phyloP scores from a whole-genome alignment of 1,139 yeast species.

The Diutina sp. region DNA sequence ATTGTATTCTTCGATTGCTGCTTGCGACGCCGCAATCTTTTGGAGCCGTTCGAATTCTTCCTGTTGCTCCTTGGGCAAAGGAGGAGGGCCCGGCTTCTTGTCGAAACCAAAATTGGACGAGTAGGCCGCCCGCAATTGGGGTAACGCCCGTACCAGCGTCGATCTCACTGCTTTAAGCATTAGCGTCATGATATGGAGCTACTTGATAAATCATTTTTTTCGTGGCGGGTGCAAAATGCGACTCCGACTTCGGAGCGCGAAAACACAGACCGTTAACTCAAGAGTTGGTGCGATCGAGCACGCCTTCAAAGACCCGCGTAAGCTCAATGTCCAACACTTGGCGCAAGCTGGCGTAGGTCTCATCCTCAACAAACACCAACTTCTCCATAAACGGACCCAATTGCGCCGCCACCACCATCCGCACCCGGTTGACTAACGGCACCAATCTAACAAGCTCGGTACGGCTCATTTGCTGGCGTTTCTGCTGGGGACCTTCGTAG shows the following conservation, averaged over 20 bases:
- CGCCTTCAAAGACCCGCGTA: background rate
- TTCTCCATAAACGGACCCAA: background rate
- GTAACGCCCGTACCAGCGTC: background rate
- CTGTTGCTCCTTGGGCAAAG: slow-evolving; percentile 75
- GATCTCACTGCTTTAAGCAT: background rate
- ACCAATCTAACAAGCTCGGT: background rate
- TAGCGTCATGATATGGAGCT: background rate
- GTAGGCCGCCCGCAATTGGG: background rate
- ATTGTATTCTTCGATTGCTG: slow-evolving; percentile 69
- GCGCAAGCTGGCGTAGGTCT: background rate
- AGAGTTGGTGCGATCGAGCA: background rate
- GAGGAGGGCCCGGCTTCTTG: slow-evolving; percentile 64
- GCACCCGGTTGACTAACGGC: background rate
- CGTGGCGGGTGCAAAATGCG: background rate
- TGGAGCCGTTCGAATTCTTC: slow-evolving; percentile 85
- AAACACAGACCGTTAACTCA: background rate
- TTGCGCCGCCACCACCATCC: background rate
- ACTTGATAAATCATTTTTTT: background rate
- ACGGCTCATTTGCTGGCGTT: slow-evolving; percentile 9
- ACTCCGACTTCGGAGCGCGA: background rate
- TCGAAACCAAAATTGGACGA: slow-evolving; percentile 15
- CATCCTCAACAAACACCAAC: background rate
- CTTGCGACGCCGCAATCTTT: slow-evolving; percentile 67
- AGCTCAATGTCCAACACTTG: background rate
- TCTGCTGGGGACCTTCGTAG: slow-evolving; percentile 7